A percentile compares a stretch with the other conserved stretches of the same genome.
Conservation (phyloP, 495 filamentous ascomycete species). For the Aspergillus asperescens region DNA sequence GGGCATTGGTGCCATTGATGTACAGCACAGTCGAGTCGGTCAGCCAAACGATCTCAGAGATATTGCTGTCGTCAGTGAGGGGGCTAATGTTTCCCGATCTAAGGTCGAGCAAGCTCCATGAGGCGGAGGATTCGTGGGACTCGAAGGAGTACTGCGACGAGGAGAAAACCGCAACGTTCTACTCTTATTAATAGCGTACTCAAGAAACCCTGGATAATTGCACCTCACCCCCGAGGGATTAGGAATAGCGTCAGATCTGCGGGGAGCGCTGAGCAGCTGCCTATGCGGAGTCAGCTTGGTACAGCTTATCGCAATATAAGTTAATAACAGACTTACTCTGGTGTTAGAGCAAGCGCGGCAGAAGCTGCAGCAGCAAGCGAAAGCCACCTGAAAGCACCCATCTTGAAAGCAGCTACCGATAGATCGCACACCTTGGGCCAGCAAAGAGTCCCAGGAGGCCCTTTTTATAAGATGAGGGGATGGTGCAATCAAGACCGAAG, state of each 20-base stretch:
- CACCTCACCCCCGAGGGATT: slow-evolving; percentile 37
- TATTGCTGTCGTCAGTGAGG: slow-evolving; percentile 38
- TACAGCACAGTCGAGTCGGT: slow-evolving; percentile 42
- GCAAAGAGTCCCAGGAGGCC: not conserved
- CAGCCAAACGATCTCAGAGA: slow-evolving; percentile 43
- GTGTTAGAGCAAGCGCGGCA: slow-evolving; percentile 15
- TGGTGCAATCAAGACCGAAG: not conserved
- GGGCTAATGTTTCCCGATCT: slow-evolving; percentile 31
- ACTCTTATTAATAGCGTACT: slow-evolving; percentile 2
- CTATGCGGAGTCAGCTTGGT: slow-evolving; percentile 10
- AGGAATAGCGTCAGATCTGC: slow-evolving; percentile 32
- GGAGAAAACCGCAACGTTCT: slow-evolving; percentile 33
- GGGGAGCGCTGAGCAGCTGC: slow-evolving; percentile 32
- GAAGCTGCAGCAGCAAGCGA: slow-evolving; percentile 19
- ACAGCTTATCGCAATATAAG: not conserved
- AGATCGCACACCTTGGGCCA: not conserved
- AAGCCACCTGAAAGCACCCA: slow-evolving; percentile 17
- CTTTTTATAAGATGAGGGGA: not conserved
- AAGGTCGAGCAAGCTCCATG: slow-evolving; percentile 38
- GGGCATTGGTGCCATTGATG: slow-evolving; percentile 42
- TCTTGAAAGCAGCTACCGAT: slow-evolving; percentile 1
- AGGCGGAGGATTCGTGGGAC: slow-evolving; percentile 26
- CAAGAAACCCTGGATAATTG: too few species aligned
- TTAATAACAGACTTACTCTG: slow-evolving; percentile 15
- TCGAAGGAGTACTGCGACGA: slow-evolving; percentile 44